These are phyloP conservation scores for Russula emetica DNA, from an alignment of 768 basidiomycete species.

Conservation along the genomic window DNA sequence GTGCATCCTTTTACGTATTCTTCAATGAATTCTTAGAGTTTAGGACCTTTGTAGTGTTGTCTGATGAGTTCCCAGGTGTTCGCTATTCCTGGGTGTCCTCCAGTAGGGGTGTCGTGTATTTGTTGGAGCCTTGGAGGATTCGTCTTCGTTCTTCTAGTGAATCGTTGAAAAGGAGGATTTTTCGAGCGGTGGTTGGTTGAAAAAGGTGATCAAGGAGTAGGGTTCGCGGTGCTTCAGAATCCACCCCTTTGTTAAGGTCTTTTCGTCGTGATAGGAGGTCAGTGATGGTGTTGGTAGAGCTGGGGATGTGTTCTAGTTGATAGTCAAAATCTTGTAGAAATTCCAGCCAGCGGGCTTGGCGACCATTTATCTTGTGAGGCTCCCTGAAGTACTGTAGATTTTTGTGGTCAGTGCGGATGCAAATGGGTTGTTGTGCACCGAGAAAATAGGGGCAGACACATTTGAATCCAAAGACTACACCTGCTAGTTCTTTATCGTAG, in stretches of 20 bases:
- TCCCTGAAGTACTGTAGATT: too few species aligned
- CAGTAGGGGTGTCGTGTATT: neutral
- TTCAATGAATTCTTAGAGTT: neutral
- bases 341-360: neutral
- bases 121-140: neutral
- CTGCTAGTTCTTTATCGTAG: too few species aligned
- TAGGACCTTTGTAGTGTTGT: neutral
- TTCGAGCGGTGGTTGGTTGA: neutral
- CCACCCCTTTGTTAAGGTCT: constrained; percentile 6
- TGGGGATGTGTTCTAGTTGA: neutral
- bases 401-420: too few species aligned
- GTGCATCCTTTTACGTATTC: too few species aligned
- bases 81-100: neutral
- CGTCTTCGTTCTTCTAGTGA: neutral
- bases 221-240: too few species aligned
- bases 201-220: neutral
- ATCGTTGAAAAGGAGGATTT: too few species aligned
- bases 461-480: too few species aligned
- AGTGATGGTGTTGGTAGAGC: accelerated
- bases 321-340: neutral
- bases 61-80: neutral
- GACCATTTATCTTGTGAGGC: neutral
- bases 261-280: neutral
- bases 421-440: too few species aligned
- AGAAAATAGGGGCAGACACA: too few species aligned